These are phyloP conservation scores for Oryza coarctata DNA, from an alignment of 176 grass and related monocot genomes.

Conservation along the genomic window DNA sequence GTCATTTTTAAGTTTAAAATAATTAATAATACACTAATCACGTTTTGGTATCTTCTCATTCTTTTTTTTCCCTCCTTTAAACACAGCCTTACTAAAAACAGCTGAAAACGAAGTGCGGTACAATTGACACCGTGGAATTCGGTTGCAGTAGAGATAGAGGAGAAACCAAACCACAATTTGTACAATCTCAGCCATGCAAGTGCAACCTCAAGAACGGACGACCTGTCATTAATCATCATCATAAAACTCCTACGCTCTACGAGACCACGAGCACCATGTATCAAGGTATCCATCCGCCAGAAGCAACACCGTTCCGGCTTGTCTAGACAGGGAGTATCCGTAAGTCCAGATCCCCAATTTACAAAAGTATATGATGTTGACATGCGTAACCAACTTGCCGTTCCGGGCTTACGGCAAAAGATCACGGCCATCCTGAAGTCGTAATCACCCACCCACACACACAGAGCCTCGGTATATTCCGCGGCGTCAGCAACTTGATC, in stretches of 20 bases:
- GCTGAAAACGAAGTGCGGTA: neutral
- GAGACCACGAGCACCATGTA: neutral
- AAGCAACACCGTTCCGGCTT: neutral
- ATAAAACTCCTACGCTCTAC: neutral
- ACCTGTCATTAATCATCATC: neutral
- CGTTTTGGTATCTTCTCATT: no score
- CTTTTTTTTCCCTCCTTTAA: no score
- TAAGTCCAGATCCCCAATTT: neutral
- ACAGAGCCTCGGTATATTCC: neutral
- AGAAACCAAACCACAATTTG: neutral
- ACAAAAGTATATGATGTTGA: neutral
- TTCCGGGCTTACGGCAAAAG: neutral
- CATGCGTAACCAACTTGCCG: neutral
- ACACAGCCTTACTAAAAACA: neutral
- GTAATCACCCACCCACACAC: no score
- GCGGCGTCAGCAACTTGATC: conserved; percentile 10
- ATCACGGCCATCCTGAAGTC: no score
- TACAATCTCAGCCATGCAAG: neutral
- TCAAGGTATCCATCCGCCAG: neutral
- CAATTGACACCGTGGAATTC: neutral
- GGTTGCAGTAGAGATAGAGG: neutral
- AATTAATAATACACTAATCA: no score
- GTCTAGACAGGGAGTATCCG: neutral
- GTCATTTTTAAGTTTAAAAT: no score
- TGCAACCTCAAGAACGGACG: neutral